These are phyloP conservation scores for Colletotrichum lini DNA, from an alignment of 2,329 filamentous ascomycete genomes.

Conservation along the genomic window DNA sequence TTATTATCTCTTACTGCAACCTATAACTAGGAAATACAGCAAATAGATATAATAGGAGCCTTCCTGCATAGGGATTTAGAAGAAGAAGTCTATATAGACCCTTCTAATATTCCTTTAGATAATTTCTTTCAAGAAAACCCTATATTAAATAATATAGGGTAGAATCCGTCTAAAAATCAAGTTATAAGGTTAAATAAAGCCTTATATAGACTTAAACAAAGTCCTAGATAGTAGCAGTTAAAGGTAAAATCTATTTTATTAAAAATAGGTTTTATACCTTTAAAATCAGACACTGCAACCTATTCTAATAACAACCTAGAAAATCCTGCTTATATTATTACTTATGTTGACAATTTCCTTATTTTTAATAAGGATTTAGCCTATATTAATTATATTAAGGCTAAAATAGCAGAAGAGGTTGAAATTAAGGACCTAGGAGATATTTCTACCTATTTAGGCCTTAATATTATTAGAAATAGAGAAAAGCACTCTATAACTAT, in stretches of 20 bases:
- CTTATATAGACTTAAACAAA: neutral
- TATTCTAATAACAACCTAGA: too few relatives aligned
- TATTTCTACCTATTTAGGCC: neutral
- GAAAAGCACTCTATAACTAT: neutral
- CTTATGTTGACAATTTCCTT: neutral
- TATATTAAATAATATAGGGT: neutral
- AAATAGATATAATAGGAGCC: neutral
- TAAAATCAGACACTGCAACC: too few relatives aligned
- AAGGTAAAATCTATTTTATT: too few relatives aligned
- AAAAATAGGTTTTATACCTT: too few relatives aligned
- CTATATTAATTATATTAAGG: neutral
- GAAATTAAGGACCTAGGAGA: neutral
- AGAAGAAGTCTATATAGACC: too few relatives aligned
- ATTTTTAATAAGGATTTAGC: neutral
- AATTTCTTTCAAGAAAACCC: too few relatives aligned
- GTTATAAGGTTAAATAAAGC: neutral
- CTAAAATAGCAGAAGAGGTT: neutral
- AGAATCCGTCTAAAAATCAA: neutral
- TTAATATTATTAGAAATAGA: neutral
- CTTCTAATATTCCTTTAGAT: too few relatives aligned
- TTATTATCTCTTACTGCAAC: conserved; percentile 7
- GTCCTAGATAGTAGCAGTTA: too few relatives aligned
- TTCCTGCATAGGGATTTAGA: too few relatives aligned
- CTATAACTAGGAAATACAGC: conserved; percentile 1
- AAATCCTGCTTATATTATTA: too few relatives aligned